Conservation (phyloP, 164 flowering plant genomes). For the Chloranthus sessilifolius region DNA sequence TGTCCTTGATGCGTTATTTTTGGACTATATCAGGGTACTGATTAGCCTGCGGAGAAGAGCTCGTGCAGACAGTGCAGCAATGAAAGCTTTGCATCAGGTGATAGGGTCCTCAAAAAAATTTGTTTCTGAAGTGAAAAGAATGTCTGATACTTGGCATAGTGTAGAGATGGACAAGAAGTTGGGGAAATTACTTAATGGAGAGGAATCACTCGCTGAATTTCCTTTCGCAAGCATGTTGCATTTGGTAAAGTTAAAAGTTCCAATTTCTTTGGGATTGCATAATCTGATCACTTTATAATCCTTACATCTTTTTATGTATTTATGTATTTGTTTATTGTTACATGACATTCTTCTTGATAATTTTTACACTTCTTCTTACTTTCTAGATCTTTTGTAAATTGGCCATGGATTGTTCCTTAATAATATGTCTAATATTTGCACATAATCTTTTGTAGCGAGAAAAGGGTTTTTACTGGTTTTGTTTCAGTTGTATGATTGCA, state of each 20-base stretch:
- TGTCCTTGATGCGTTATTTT: slow-evolving; percentile 71
- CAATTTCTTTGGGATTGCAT: not conserved
- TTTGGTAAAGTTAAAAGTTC: slow-evolving; percentile 43
- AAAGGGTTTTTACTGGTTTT: too few species aligned
- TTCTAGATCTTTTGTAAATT: too few species aligned
- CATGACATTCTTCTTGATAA: too few species aligned
- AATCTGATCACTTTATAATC: not conserved
- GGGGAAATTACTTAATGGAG: slow-evolving; percentile 44
- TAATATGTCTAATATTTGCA: too few species aligned
- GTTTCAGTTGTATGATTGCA: too few species aligned
- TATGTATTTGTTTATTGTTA: too few species aligned
- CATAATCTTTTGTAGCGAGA: too few species aligned
- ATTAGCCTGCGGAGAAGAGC: slow-evolving; percentile 55
- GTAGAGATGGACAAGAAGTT: slow-evolving; percentile 18
- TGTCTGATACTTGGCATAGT: slow-evolving; percentile 20
- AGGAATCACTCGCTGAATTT: slow-evolving; percentile 92
- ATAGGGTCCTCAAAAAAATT: slow-evolving; percentile 28
- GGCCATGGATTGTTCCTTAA: too few species aligned
- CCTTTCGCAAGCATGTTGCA: slow-evolving; percentile 80
- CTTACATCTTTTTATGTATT: not conserved
- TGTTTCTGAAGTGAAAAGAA: slow-evolving; percentile 23
- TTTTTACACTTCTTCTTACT: too few species aligned
- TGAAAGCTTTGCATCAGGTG: slow-evolving; percentile 53
- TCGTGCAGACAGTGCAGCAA: slow-evolving; percentile 65
- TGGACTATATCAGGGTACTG: slow-evolving; percentile 81